A percentile compares a stretch with the other conserved stretches of the same genome.
phyloP scores from a whole-genome alignment of 2,329 filamentous ascomycete genomes.

The Aspergillus luchuensis region DNA sequence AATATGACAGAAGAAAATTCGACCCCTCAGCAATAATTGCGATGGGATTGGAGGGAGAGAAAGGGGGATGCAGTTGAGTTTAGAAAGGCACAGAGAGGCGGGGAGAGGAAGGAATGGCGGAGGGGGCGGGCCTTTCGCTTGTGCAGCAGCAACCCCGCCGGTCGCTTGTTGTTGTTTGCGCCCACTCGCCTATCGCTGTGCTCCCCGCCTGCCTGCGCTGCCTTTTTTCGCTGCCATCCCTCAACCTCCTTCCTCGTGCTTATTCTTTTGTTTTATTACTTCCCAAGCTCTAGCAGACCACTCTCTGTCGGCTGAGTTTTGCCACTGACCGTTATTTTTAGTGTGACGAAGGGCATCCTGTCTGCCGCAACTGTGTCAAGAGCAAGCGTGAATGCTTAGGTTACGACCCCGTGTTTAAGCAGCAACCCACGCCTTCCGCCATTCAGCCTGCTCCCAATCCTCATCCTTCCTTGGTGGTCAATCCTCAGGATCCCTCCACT shows the following conservation, averaged over 20 bases:
- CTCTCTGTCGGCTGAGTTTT: neutral
- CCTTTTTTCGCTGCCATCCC: conserved; percentile 17
- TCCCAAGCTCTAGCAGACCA: conserved; percentile 17
- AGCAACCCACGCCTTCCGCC: conserved; percentile 67
- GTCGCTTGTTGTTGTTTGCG: conserved; percentile 17
- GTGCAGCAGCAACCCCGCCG: conserved; percentile 25
- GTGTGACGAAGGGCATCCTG: conserved; percentile 95
- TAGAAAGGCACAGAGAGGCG: neutral
- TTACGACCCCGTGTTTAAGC: conserved; percentile 71
- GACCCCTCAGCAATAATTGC: neutral
- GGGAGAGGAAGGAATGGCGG: conserved; percentile 12
- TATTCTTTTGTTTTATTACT: conserved; percentile 20
- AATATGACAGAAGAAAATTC: neutral
- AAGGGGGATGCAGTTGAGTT: neutral
- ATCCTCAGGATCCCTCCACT: conserved; percentile 40
- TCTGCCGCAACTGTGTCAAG: conserved; percentile 73
- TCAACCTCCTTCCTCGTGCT: conserved; percentile 13
- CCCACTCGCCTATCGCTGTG: conserved; percentile 11
- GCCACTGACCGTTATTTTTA: conserved; percentile 42
- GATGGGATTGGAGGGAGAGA: neutral
- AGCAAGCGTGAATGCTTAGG: conserved; percentile 68
- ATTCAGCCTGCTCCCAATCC: conserved; percentile 62
- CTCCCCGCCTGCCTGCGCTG: conserved; percentile 9
- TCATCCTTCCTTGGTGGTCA: conserved; percentile 45
- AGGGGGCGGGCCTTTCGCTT: conserved; percentile 27